Conservation (phyloP, 257 asterid species). For the Penstemon barbatus region DNA sequence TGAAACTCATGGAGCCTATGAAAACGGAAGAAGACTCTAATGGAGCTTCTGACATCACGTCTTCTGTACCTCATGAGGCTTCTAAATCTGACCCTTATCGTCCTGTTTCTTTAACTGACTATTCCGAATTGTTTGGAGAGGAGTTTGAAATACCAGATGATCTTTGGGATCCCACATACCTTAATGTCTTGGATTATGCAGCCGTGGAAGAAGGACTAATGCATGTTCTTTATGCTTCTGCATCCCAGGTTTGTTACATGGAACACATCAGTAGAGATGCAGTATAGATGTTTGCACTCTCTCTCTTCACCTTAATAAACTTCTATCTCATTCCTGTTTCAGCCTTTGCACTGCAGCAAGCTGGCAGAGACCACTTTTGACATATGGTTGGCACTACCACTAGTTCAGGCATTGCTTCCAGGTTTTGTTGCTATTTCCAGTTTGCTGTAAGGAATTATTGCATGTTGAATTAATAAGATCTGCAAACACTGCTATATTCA, state of each 20-base stretch:
- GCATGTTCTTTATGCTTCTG: slow-evolving; percentile 91
- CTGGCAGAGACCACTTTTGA: slow-evolving; percentile 74
- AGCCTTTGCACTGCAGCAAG: slow-evolving; percentile 87
- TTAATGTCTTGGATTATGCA: slow-evolving; percentile 71
- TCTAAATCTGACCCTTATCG: slow-evolving; percentile 42
- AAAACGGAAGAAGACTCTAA: slow-evolving; percentile 44
- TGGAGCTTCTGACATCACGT: slow-evolving; percentile 38
- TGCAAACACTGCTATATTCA: neutral
- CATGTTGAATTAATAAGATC: slow-evolving; percentile 8
- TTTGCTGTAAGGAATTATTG: slow-evolving; percentile 25
- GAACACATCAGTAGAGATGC: neutral
- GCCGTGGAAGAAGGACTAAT: slow-evolving; percentile 88
- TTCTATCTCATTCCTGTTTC: slow-evolving; percentile 33
- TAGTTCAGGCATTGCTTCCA: slow-evolving; percentile 93
- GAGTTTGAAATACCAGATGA: slow-evolving; percentile 66
- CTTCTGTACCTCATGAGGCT: slow-evolving; percentile 56
- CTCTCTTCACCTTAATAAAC: slow-evolving; percentile 17
- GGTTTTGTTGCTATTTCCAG: slow-evolving; percentile 48
- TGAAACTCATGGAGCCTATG: slow-evolving; percentile 56
- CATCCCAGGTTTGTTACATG: slow-evolving; percentile 78
- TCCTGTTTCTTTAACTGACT: slow-evolving; percentile 52
- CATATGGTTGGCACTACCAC: slow-evolving; percentile 83
- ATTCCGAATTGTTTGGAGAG: slow-evolving; percentile 80
- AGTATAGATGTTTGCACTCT: slow-evolving; percentile 9
- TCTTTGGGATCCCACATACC: slow-evolving; percentile 57